A percentile compares a stretch with the other conserved stretches of the same genome.
These are phyloP conservation scores for Tarenaya hassleriana DNA, from an alignment of 345 rosid species.

Conservation along the genomic window DNA sequence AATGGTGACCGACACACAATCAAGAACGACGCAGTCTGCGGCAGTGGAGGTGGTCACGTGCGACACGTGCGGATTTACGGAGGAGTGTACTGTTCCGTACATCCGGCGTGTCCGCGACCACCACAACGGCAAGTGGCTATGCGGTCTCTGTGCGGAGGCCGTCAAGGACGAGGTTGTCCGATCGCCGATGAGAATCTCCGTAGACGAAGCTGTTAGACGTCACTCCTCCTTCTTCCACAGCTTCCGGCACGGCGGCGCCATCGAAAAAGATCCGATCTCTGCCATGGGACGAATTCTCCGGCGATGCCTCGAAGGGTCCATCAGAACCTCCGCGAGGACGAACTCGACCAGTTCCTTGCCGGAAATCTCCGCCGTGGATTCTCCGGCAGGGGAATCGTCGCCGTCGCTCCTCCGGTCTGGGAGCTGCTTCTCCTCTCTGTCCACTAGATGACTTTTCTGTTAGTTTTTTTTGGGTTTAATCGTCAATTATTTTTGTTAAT, in stretches of 20 bases:
- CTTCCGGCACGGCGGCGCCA: conserved; percentile 30
- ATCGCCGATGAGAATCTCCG: conserved; percentile 31
- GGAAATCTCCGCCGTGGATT: conserved; percentile 27
- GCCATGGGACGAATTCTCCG: conserved; percentile 52
- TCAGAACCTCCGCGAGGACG: conserved; percentile 25
- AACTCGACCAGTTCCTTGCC: conserved; percentile 43
- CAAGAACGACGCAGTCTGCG: too few relatives aligned
- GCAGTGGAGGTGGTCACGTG: conserved; percentile 44
- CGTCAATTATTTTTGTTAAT: background rate
- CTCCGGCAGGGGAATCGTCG: conserved; percentile 14
- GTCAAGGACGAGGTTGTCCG: conserved; percentile 50
- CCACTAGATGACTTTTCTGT: conserved; percentile 29
- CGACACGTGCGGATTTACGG: conserved; percentile 63
- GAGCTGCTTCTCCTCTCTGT: conserved; percentile 59
- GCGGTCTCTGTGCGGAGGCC: conserved; percentile 72
- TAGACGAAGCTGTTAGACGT: conserved; percentile 50
- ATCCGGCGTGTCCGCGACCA: conserved; percentile 44
- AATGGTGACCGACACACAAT: too few relatives aligned
- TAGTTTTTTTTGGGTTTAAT: conserved; percentile 16
- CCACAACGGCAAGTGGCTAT: conserved; percentile 60
- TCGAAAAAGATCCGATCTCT: conserved; percentile 62
- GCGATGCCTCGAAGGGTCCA: conserved; percentile 46
- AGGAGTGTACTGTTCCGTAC: conserved; percentile 65
- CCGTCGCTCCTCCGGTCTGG: conserved; percentile 45
- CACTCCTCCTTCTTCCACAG: conserved; percentile 55